These are phyloP conservation scores for Fusarium sp. DNA, from an alignment of 2,329 filamentous ascomycete species.

Conservation along the genomic window DNA sequence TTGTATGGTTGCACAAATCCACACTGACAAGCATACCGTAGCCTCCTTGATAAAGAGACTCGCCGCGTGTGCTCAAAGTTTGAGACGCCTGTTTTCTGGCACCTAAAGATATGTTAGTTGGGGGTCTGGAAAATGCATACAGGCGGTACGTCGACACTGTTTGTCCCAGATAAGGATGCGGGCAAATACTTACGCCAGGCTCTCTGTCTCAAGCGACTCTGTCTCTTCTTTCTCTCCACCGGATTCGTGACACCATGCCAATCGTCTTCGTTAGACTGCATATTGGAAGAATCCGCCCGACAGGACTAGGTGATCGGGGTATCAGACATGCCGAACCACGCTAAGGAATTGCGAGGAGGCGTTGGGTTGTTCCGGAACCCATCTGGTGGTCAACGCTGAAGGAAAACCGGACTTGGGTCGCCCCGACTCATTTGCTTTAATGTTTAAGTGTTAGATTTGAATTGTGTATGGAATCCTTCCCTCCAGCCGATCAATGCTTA, in stretches of 20 bases:
- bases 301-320: too few species aligned
- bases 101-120: background rate
- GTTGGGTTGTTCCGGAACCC: background rate
- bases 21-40: background rate
- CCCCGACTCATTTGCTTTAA: background rate
- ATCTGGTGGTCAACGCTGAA: background rate
- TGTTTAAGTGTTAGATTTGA: too few species aligned
- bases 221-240: background rate
- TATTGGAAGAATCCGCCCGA: background rate
- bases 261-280: background rate
- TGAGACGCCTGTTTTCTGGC: background rate
- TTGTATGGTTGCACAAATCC: background rate
- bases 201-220: background rate
- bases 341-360: background rate
- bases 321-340: background rate
- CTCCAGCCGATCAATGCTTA: background rate
- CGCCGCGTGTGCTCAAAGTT: too few species aligned
- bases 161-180: too few species aligned
- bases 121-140: background rate
- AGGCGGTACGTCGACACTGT: background rate
- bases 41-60: background rate
- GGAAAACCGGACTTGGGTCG: background rate
- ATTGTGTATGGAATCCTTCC: background rate
- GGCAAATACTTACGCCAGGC: background rate
- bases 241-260: background rate